phyloP scores from a whole-genome alignment of 1,284 basidiomycete genomes.

The Cerioporus squamosus region DNA sequence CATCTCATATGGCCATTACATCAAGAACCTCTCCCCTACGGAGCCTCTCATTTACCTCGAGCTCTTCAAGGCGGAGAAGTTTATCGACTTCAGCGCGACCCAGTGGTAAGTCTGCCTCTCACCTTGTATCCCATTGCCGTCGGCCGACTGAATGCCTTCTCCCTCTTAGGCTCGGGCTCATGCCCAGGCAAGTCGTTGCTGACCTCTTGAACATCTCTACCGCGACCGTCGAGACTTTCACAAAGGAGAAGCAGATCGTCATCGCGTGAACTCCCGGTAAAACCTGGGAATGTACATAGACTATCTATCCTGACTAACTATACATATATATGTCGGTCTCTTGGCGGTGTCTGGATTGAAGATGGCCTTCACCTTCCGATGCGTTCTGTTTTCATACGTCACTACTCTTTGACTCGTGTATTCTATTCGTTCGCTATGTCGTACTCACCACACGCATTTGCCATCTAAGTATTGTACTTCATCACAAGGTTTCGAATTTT shows the following conservation, averaged over 20 bases:
- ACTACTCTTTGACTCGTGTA: no score
- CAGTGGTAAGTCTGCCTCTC: slow-evolving; percentile 20
- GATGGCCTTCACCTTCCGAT: no score
- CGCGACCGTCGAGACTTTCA: slow-evolving; percentile 26
- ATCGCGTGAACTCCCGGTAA: slow-evolving; percentile 22
- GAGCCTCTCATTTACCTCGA: slow-evolving; percentile 34
- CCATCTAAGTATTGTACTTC: no score
- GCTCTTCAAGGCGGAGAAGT: slow-evolving; percentile 32
- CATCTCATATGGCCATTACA: slow-evolving; percentile 32
- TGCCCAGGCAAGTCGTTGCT: slow-evolving; percentile 38
- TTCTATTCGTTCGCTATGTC: no score
- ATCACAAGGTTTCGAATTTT: no score
- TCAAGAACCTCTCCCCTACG: slow-evolving; percentile 34
- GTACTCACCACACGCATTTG: no score
- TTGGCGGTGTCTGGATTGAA: no score
- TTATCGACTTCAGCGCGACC: slow-evolving; percentile 33
- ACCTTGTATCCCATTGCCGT: background rate
- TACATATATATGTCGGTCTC: no score
- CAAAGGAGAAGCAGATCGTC: slow-evolving; percentile 34
- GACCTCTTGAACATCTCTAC: slow-evolving; percentile 35
- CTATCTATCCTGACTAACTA: background rate
- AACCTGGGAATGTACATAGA: background rate
- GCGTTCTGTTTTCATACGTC: no score
- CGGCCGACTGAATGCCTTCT: background rate
- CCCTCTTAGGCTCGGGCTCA: slow-evolving; percentile 33